phyloP scores from a whole-genome alignment of 352 stramenopile genomes.

The Phytophthora capsici region DNA sequence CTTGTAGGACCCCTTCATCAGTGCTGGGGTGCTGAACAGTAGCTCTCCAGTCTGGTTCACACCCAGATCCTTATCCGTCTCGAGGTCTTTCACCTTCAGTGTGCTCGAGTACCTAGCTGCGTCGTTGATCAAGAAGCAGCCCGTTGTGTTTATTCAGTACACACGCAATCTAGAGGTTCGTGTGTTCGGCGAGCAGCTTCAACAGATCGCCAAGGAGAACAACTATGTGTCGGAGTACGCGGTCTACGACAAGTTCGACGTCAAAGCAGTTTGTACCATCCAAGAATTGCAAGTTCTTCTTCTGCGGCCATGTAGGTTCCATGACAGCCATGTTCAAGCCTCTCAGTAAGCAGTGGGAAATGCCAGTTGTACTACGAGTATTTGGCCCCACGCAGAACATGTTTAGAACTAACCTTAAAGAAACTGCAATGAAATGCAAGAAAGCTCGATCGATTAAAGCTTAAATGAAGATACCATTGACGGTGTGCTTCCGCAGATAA shows the following conservation, averaged over 20 bases:
- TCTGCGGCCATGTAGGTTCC: constrained; percentile 62
- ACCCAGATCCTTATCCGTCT: constrained; percentile 47
- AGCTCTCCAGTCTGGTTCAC: constrained; percentile 75
- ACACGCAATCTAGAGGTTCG: constrained; percentile 40
- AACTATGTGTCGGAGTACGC: constrained; percentile 45
- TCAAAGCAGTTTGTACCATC: constrained; percentile 35
- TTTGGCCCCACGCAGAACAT: constrained; percentile 65
- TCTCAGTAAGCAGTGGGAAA: constrained; percentile 41
- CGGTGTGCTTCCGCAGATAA: not conserved
- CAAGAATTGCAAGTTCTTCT: constrained; percentile 59
- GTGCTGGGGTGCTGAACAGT: constrained; percentile 84
- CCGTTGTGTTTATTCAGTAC: constrained; percentile 55
- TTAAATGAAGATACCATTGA: not conserved
- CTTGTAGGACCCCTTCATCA: constrained; percentile 95
- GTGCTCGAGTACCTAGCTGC: constrained; percentile 51
- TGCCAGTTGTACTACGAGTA: constrained; percentile 67
- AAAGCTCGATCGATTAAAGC: not conserved
- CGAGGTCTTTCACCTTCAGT: constrained; percentile 51
- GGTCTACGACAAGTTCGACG: constrained; percentile 40
- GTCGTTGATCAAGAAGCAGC: constrained; percentile 33
- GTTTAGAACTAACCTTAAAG: not conserved
- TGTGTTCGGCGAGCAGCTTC: constrained; percentile 40
- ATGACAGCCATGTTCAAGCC: constrained; percentile 50
- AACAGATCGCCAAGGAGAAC: constrained; percentile 38
- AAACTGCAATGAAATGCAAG: not conserved